Evolutionary conservation across 257 asterid genomes (phyloP).

Genomic region (Osmanthus fragrans): DNA sequence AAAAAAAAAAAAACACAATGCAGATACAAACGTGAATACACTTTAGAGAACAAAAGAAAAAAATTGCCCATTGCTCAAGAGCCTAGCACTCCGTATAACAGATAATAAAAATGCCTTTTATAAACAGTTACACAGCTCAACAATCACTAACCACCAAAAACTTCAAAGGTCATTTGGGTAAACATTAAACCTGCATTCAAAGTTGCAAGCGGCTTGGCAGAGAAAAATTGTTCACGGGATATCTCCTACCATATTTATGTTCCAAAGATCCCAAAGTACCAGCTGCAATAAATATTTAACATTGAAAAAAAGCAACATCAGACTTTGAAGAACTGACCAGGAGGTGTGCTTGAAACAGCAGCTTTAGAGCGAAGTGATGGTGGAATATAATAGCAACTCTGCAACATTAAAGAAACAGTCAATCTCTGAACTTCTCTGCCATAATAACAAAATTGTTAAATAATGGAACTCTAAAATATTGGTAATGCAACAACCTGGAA

Average conservation of each 20-base stretch:
- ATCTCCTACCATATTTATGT: constrained; percentile 41
- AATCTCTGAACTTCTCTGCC: neutral
- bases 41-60: too few relatives aligned
- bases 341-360: constrained; percentile 53
- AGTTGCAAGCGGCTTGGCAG: constrained; percentile 47
- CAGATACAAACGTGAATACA: neutral
- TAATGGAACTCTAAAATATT: neutral
- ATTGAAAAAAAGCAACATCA: neutral
- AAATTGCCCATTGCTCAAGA: neutral
- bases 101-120: too few relatives aligned
- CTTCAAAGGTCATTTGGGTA: neutral
- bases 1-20: too few relatives aligned
- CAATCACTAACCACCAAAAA: neutral
- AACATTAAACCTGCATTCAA: constrained; percentile 47
- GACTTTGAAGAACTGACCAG: constrained; percentile 46
- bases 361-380: constrained; percentile 57
- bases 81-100: neutral
- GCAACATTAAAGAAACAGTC: constrained; percentile 27
- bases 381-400: constrained; percentile 59
- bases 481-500: constrained; percentile 45
- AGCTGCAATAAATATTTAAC: constrained; percentile 32
- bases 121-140: neutral
- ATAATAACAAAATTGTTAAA: neutral
- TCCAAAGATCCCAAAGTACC: constrained; percentile 6
- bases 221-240: constrained; percentile 42